phyloP scores from a whole-genome alignment of 495 filamentous ascomycete species.

The Cercophora samala region DNA sequence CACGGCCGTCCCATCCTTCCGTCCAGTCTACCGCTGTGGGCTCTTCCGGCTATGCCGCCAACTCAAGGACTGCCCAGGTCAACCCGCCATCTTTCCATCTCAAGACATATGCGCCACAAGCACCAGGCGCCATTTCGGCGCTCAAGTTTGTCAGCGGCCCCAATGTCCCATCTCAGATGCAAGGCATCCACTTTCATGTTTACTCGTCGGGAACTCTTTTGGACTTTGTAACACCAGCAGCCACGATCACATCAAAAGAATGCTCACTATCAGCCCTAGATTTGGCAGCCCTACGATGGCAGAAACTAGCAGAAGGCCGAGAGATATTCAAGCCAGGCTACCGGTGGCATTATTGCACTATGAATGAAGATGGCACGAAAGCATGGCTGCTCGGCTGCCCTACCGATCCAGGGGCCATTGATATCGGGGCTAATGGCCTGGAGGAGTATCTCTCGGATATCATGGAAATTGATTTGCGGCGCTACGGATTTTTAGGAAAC shows the following conservation, averaged over 20 bases:
- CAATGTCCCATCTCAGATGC: constrained; percentile 80
- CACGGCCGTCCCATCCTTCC: constrained; percentile 42
- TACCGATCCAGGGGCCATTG: constrained; percentile 55
- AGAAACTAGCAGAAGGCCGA: constrained; percentile 84
- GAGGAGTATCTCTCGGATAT: constrained; percentile 94
- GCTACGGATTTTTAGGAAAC: constrained; percentile 84
- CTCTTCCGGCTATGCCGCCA: constrained; percentile 77
- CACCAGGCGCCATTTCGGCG: constrained; percentile 81
- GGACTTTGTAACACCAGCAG: constrained; percentile 89
- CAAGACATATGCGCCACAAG: constrained; percentile 65
- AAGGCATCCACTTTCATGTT: constrained; percentile 89
- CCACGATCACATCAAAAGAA: constrained; percentile 75
- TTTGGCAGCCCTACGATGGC: constrained; percentile 81
- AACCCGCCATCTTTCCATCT: constrained; percentile 65
- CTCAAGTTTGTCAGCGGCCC: constrained; percentile 85
- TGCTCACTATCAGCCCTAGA: constrained; percentile 88
- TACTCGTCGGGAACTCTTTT: constrained; percentile 90
- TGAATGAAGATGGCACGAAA: constrained; percentile 89
- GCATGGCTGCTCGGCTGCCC: constrained; percentile 94
- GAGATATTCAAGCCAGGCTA: constrained; percentile 87
- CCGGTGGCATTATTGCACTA: constrained; percentile 95
- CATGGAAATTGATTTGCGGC: constrained; percentile 78
- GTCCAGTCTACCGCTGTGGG: constrained; percentile 46
- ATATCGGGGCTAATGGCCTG: constrained; percentile 53
- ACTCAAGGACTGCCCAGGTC: constrained; percentile 82